These are phyloP conservation scores for Parachlorella kessleri DNA, from an alignment of 139 green algal species.

Conservation along the genomic window DNA sequence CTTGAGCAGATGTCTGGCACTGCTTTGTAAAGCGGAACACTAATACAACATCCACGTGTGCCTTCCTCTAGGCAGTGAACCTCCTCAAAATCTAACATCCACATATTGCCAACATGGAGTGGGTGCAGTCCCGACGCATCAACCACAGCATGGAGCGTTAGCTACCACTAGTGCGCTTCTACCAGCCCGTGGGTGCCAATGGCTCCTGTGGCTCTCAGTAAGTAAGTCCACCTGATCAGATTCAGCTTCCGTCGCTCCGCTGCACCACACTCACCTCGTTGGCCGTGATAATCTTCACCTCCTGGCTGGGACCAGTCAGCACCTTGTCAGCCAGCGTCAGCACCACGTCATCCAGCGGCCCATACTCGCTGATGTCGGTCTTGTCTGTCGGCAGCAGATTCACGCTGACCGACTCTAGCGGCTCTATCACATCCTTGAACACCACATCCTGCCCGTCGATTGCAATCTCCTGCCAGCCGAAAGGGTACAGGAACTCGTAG, in stretches of 20 bases:
- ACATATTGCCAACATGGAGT: too few species aligned
- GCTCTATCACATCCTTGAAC: conserved; percentile 99
- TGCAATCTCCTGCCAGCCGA: conserved; percentile 92
- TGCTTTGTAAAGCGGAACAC: not conserved
- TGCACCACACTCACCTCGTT: conserved; percentile 66
- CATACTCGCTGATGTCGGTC: conserved; percentile 85
- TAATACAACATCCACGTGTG: not conserved
- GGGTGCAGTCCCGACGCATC: too few species aligned
- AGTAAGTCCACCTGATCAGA: too few species aligned
- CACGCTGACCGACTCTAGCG: conserved; percentile 92
- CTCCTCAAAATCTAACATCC: not conserved
- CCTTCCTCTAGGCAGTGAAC: not conserved
- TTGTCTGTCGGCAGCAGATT: conserved; percentile 90
- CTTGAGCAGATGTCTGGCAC: not conserved
- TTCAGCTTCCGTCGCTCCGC: too few species aligned
- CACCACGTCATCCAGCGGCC: conserved; percentile 52
- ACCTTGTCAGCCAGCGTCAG: conserved; percentile 62
- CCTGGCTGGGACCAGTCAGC: conserved; percentile 67
- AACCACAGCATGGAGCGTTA: too few species aligned
- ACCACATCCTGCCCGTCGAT: conserved; percentile 90
- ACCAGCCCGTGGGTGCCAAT: too few species aligned
- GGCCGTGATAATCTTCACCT: conserved; percentile 75
- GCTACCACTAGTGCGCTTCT: too few species aligned
- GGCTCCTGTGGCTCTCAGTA: too few species aligned
- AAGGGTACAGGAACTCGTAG: conserved; percentile 97